A percentile compares a stretch with the other conserved stretches of the same genome.
phyloP scores from a whole-genome alignment of 192 early-diverging fungal genomes.

The Coemansia sp. region DNA sequence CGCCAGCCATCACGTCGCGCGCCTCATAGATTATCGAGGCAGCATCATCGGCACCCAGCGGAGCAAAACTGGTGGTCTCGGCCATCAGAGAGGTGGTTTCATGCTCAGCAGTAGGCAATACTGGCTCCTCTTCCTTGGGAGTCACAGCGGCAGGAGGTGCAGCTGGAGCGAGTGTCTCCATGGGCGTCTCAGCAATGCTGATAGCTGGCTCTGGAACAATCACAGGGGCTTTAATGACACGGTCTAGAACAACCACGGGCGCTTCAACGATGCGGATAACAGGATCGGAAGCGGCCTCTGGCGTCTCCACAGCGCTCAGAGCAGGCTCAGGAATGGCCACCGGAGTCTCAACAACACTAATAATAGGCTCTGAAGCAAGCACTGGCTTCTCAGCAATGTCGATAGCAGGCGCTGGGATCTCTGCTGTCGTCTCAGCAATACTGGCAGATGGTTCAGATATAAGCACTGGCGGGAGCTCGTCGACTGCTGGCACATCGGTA shows the following conservation, averaged over 20 bases:
- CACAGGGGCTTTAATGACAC: neutral
- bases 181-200: neutral
- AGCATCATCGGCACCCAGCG: constrained; percentile 29
- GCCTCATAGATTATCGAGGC: constrained; percentile 40
- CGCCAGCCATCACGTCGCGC: constrained; percentile 42
- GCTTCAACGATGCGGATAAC: neutral
- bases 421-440: constrained; percentile 4
- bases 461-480: neutral
- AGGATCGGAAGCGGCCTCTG: neutral
- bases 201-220: neutral
- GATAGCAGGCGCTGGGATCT: neutral
- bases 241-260: neutral
- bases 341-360: constrained; percentile 4
- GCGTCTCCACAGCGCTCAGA: neutral
- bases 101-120: neutral
- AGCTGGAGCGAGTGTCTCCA: neutral
- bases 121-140: neutral
- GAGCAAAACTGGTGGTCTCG: neutral
- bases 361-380: neutral
- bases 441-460: neutral
- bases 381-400: neutral
- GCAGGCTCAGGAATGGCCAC: neutral
- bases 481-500: neutral
- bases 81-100: neutral
- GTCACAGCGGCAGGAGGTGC: neutral